Evolutionary conservation across 371 early-diverging fungal genomes (phyloP).

Genomic region (Mortierella sp.): DNA sequence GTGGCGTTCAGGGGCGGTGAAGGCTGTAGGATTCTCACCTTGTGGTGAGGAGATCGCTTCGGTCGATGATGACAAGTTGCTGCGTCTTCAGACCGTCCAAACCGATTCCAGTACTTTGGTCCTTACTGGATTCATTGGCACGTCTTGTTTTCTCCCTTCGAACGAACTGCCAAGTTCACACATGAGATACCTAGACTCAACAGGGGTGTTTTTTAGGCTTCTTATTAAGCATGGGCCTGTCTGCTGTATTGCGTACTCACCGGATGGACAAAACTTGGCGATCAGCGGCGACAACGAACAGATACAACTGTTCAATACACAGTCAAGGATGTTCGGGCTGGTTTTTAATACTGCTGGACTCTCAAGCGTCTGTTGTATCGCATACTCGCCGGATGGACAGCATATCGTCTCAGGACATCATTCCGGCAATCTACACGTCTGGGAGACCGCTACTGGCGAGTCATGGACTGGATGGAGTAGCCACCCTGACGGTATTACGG

Average conservation of each 20-base stretch:
- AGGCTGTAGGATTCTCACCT: not conserved
- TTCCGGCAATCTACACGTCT: not conserved
- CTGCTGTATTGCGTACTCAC: not conserved
- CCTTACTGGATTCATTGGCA: no score
- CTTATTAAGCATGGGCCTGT: no score
- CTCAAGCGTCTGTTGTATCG: not conserved
- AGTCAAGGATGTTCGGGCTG: no score
- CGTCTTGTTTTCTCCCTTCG: no score
- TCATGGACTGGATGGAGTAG: not conserved
- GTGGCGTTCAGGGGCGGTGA: not conserved
- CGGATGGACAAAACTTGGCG: not conserved
- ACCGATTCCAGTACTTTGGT: not conserved
- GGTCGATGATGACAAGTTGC: not conserved
- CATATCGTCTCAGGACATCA: not conserved
- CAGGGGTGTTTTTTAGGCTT: no score
- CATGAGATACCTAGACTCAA: no score
- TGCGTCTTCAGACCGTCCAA: constrained; percentile 6
- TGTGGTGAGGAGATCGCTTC: not conserved
- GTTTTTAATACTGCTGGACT: no score
- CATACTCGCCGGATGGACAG: not conserved
- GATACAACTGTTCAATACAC: not conserved
- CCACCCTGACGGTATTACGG: not conserved
- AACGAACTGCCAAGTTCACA: no score
- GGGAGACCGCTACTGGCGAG: not conserved
- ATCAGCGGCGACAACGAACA: not conserved